Conservation (phyloP, 169 alveolate genomes). For the Eimeria brunetti region DNA sequence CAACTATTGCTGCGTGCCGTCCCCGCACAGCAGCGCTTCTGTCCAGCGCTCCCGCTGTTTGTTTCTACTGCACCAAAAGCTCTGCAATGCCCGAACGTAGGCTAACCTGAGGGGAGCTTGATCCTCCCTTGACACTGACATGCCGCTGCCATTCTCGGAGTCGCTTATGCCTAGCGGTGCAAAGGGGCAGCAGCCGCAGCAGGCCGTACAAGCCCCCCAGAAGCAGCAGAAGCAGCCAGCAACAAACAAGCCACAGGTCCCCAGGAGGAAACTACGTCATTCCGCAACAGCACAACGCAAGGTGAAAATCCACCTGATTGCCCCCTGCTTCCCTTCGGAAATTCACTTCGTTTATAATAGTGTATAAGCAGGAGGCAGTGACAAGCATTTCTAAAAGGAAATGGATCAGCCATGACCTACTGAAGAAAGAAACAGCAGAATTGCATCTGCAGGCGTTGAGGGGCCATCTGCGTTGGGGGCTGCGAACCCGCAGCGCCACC, state of each 20-base stretch:
- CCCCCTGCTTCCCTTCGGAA: not conserved
- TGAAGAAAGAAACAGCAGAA: conserved; percentile 25
- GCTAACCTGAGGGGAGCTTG: conserved; percentile 41
- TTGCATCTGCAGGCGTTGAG: conserved; percentile 53
- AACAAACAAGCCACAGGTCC: conserved; percentile 43
- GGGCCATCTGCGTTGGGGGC: conserved; percentile 45
- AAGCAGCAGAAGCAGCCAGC: conserved; percentile 59
- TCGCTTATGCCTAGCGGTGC: conserved; percentile 12
- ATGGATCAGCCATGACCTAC: not conserved
- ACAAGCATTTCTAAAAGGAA: not conserved
- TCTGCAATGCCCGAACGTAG: not conserved
- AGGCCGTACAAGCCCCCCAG: conserved; percentile 46
- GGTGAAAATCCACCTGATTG: not conserved
- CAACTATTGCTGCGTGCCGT: not conserved
- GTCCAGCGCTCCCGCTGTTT: not conserved
- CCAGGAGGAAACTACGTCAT: conserved; percentile 25
- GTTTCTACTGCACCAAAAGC: not conserved
- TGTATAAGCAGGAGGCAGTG: not conserved
- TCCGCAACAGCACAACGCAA: not conserved
- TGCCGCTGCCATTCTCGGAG: conserved; percentile 37
- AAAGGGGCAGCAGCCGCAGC: conserved; percentile 31
- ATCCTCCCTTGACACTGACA: conserved; percentile 11
- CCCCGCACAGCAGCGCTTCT: too few species aligned
- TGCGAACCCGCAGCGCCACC: conserved; percentile 64
- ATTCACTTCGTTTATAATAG: not conserved